Conservation (phyloP, 2,329 filamentous ascomycete genomes). For the Rhynchosporium graminicola region DNA sequence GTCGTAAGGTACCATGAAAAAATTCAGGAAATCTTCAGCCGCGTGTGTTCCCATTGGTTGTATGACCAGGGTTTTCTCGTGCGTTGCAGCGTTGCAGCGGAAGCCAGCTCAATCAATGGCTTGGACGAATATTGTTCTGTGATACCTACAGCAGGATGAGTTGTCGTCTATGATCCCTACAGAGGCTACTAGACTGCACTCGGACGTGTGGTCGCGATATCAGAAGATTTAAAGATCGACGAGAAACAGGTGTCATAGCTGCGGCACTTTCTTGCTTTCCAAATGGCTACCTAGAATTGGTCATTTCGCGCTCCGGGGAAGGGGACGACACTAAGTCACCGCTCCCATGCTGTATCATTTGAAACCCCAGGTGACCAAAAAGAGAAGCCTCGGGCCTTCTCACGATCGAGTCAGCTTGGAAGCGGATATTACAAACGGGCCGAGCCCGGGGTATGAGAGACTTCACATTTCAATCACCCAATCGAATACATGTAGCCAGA, state of each 20-base stretch:
- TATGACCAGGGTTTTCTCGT: background rate
- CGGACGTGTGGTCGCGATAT: conserved; percentile 4
- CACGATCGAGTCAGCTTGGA: background rate
- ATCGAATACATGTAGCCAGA: conserved; percentile 6
- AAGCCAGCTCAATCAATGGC: conserved; percentile 1
- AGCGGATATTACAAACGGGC: background rate
- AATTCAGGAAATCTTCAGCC: conserved; percentile 3
- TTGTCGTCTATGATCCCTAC: conserved; percentile 6
- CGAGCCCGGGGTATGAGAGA: conserved; percentile 3
- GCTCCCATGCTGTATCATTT: background rate
- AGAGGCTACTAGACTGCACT: background rate
- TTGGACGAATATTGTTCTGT: background rate
- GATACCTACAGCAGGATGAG: conserved; percentile 11
- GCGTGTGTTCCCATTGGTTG: background rate
- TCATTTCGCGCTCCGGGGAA: background rate
- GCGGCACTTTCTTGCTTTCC: conserved; percentile 1
- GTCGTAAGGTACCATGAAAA: conserved; percentile 7
- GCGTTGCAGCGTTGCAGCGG: background rate
- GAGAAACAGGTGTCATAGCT: conserved; percentile 5
- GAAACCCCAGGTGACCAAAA: background rate
- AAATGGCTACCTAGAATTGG: too few species aligned
- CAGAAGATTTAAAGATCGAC: conserved; percentile 10
- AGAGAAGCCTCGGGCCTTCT: conserved; percentile 4
- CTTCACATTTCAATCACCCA: background rate
- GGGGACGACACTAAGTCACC: background rate